A percentile compares a stretch with the other conserved stretches of the same genome.
These are phyloP conservation scores for Psilocybe sp. DNA, from an alignment of 768 basidiomycete species.

Conservation along the genomic window DNA sequence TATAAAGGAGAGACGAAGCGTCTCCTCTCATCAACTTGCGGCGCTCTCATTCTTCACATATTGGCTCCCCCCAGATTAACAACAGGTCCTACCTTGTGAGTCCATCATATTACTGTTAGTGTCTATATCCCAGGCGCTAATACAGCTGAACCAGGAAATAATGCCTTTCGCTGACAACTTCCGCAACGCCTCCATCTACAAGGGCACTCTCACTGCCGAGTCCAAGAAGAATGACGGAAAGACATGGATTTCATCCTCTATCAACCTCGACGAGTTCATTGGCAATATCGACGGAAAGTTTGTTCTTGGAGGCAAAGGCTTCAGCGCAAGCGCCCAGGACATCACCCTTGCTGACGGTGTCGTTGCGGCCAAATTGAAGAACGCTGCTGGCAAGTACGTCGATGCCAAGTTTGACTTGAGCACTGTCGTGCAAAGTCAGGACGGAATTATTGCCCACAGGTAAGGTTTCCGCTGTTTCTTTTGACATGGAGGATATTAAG, in stretches of 20 bases:
- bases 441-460: slow-evolving; percentile 10
- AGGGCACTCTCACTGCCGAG: slow-evolving; percentile 14
- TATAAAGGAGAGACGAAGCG: background rate
- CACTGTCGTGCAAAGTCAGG: slow-evolving; percentile 8
- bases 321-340: slow-evolving; percentile 13
- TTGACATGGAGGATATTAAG: background rate
- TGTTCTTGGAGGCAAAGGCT: slow-evolving; percentile 14
- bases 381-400: slow-evolving; percentile 8
- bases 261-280: slow-evolving; percentile 15
- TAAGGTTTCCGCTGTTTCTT: slow-evolving; percentile 1
- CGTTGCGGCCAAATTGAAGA: slow-evolving; percentile 13
- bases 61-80: background rate
- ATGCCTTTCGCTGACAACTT: slow-evolving; percentile 15
- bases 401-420: slow-evolving; percentile 17
- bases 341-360: slow-evolving; percentile 11
- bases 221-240: slow-evolving; percentile 15
- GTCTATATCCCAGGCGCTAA: background rate
- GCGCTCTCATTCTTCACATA: background rate
- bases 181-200: slow-evolving; percentile 13
- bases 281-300: slow-evolving; percentile 16
- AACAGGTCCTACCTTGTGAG: background rate
- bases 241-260: slow-evolving; percentile 12
- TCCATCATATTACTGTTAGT: background rate
- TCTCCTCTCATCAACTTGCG: background rate
- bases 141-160: background rate